phyloP scores from a whole-genome alignment of 2,329 filamentous ascomycete species.

The Cadophora sp. region DNA sequence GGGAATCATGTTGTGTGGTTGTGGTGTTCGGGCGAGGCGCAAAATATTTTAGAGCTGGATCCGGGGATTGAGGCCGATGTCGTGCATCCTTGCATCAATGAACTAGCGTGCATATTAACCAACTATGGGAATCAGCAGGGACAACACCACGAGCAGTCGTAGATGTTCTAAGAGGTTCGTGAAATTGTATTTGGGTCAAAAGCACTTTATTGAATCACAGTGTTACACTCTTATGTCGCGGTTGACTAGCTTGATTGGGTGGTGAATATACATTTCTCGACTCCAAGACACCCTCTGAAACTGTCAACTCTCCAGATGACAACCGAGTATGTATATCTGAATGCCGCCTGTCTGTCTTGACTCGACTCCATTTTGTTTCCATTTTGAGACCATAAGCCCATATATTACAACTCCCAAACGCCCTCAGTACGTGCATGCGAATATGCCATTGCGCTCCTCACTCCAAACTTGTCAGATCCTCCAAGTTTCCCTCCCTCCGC shows the following conservation, averaged over 20 bases:
- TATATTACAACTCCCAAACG: constrained; percentile 36
- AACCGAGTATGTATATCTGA: neutral
- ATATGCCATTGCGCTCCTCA: constrained; percentile 31
- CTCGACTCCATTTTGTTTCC: neutral
- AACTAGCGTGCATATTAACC: constrained; percentile 16
- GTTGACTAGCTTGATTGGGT: neutral
- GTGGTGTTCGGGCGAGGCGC: constrained; percentile 27
- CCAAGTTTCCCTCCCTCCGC: constrained; percentile 57
- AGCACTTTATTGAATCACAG: no score
- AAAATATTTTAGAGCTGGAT: constrained; percentile 41
- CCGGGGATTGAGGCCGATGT: constrained; percentile 9
- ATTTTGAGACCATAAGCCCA: neutral
- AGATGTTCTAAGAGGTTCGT: neutral
- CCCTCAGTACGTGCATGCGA: constrained; percentile 33
- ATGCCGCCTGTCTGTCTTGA: neutral
- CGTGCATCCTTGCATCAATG: constrained; percentile 20
- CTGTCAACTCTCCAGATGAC: neutral
- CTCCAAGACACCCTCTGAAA: neutral
- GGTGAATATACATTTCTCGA: neutral
- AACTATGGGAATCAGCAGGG: neutral
- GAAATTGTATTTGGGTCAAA: no score
- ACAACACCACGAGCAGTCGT: neutral
- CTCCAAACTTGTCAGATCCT: constrained; percentile 66
- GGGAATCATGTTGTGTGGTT: constrained; percentile 56
- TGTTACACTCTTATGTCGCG: no score